Percentiles rank a stretch among this genome's conserved stretches.
phyloP scores from a whole-genome alignment of 2,329 filamentous ascomycete species.

The Bipolaris oryzae region DNA sequence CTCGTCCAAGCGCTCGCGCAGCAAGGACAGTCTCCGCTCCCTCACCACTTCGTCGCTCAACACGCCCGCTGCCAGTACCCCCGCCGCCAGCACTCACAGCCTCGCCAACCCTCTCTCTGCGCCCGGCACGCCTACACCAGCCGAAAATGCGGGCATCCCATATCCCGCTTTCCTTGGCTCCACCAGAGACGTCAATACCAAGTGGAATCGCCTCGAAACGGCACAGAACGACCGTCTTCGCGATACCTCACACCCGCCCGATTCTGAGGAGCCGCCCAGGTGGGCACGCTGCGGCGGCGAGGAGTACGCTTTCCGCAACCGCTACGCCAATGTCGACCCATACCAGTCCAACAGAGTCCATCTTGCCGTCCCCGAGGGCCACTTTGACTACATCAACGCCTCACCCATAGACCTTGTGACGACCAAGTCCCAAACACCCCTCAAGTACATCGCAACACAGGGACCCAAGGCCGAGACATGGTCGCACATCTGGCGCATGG shows the following conservation, averaged over 20 bases:
- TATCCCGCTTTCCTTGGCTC: constrained; percentile 62
- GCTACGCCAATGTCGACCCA: constrained; percentile 88
- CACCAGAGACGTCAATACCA: constrained; percentile 61
- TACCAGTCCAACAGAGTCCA: constrained; percentile 86
- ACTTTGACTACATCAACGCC: constrained; percentile 61
- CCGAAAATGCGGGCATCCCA: constrained; percentile 26
- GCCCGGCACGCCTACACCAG: constrained; percentile 16
- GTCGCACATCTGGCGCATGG: constrained; percentile 93
- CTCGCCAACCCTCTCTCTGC: constrained; percentile 36
- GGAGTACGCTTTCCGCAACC: constrained; percentile 70
- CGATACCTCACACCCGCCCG: constrained; percentile 48
- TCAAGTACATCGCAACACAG: constrained; percentile 88
- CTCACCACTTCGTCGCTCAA: constrained; percentile 34
- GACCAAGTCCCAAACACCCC: constrained; percentile 48
- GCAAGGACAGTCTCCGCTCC: constrained; percentile 47
- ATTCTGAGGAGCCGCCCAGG: constrained; percentile 54
- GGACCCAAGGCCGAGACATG: constrained; percentile 80
- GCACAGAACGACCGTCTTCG: constrained; percentile 62
- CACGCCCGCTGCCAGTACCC: constrained; percentile 33
- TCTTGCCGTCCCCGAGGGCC: constrained; percentile 74
- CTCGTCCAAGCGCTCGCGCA: constrained; percentile 49
- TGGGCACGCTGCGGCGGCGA: constrained; percentile 65
- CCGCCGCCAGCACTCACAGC: constrained; percentile 42
- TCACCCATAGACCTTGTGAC: constrained; percentile 54
- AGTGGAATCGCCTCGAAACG: constrained; percentile 67